phyloP scores from a whole-genome alignment of 78 protist genomes.

The Cavenderia fasciculata region DNA sequence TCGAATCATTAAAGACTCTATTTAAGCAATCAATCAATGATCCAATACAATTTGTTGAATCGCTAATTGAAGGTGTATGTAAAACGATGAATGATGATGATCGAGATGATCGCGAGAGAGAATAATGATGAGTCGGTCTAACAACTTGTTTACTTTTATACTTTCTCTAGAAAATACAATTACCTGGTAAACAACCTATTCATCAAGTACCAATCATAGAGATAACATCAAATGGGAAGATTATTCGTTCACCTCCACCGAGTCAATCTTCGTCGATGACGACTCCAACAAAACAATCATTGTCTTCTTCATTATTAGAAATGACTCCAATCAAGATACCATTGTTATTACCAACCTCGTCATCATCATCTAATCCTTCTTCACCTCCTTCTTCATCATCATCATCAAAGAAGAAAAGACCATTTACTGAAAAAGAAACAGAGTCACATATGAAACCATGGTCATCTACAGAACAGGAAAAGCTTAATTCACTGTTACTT shows the following conservation, averaged over 20 bases:
- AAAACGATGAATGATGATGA: neutral
- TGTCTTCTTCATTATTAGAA: neutral
- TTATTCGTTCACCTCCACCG: neutral
- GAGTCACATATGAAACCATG: constrained; percentile 15
- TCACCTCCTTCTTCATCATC: neutral
- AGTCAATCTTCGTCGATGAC: neutral
- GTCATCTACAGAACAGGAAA: constrained; percentile 73
- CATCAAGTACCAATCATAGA: constrained; percentile 3
- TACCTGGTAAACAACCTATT: constrained; percentile 28
- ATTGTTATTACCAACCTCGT: neutral
- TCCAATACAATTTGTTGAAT: constrained; percentile 58
- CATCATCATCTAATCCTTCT: neutral
- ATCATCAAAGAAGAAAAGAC: neutral
- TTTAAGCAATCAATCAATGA: neutral
- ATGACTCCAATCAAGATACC: neutral
- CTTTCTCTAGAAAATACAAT: neutral
- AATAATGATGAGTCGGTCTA: neutral
- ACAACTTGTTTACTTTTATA: neutral
- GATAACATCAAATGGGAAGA: neutral
- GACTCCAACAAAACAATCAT: neutral
- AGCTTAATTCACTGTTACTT: constrained; percentile 27
- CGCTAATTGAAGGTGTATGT: constrained; percentile 23
- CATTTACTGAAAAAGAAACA: neutral
- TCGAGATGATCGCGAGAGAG: neutral
- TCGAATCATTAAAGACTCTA: neutral